These are phyloP conservation scores for Sclerospora graminicola DNA, from an alignment of 352 stramenopile genomes.

Conservation along the genomic window DNA sequence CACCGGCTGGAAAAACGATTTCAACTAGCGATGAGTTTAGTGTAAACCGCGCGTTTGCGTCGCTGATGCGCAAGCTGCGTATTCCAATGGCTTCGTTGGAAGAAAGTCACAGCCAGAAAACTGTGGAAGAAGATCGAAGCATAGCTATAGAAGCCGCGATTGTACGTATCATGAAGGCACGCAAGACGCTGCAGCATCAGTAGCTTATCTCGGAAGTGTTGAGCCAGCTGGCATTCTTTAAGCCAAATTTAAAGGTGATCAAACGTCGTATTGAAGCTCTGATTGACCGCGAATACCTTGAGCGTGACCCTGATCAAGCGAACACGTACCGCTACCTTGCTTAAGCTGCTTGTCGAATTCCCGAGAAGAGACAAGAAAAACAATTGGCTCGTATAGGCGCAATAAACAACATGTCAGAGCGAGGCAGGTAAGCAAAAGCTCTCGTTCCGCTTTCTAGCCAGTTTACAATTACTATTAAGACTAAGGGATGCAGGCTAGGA, in stretches of 20 bases:
- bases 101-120: conserved; percentile 96
- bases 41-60: conserved; percentile 92
- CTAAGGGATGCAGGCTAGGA: not conserved
- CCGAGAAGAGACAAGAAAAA: not conserved
- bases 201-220: conserved; percentile 98
- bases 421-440: too few relatives aligned
- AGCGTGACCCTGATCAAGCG: conserved; percentile 91
- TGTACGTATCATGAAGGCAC: conserved; percentile 99
- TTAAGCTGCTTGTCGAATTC: conserved; percentile 31
- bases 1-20: conserved; percentile 91
- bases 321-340: conserved; percentile 95
- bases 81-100: conserved; percentile 99
- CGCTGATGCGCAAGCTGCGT: conserved; percentile 94
- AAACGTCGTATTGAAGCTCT: conserved; percentile 97
- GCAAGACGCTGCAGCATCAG: conserved; percentile 96
- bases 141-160: conserved; percentile 99
- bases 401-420: conserved; percentile 8
- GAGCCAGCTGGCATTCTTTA: conserved; percentile 96
- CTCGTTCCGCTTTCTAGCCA: too few relatives aligned
- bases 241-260: conserved; percentile 95
- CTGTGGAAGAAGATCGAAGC: conserved; percentile 93
- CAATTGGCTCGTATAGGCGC: not conserved
- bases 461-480: too few relatives aligned
- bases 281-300: conserved; percentile 98
- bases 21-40: conserved; percentile 90